Evolutionary conservation across 805 yeast species (phyloP).

Genomic region (Wickerhamiella qilinensis): DNA sequence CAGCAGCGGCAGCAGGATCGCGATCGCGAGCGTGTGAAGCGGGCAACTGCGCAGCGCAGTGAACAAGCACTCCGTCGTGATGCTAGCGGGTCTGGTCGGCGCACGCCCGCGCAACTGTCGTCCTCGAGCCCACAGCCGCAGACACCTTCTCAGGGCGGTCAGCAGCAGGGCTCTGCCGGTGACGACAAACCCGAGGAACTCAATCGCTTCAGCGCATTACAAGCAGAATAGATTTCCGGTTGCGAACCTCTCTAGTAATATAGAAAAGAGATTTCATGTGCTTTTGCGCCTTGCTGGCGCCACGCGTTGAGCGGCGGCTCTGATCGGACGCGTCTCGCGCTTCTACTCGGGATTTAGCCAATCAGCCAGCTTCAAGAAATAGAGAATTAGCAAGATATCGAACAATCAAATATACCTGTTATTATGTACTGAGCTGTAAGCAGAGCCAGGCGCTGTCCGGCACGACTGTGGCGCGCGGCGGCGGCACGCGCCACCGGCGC

Average conservation of each 20-base stretch:
- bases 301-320: no score
- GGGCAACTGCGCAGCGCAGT: background rate
- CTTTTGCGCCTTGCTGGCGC: background rate
- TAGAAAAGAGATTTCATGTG: background rate
- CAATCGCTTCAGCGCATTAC: conserved; percentile 4
- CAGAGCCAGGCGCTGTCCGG: no score
- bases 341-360: no score
- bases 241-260: background rate
- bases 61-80: background rate
- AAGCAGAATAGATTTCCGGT: background rate
- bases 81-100: background rate
- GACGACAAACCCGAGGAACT: background rate
- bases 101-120: no score
- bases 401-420: no score
- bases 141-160: background rate
- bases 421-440: no score
- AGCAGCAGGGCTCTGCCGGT: background rate
- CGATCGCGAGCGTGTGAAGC: background rate
- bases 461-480: no score
- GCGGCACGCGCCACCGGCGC: no score
- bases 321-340: no score
- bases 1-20: conserved; percentile 2
- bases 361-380: no score
- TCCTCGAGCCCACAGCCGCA: background rate
- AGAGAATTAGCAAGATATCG: no score